Percentiles rank a stretch among this genome's conserved stretches.
phyloP scores from a whole-genome alignment of 306 rosid species.

The Dryas drummondii region DNA sequence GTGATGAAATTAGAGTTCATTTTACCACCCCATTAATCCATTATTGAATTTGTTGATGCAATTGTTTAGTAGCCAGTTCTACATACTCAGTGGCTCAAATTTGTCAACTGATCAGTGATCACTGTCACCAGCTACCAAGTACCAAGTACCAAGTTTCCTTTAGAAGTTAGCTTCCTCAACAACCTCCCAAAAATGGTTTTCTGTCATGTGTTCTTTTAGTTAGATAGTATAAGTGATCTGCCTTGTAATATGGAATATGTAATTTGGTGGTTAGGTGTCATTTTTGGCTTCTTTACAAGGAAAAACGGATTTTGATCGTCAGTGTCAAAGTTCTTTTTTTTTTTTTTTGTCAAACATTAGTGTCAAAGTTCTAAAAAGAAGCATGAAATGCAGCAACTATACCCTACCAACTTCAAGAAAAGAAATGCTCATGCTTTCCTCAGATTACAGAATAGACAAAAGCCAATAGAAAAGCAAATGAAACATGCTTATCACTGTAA shows the following conservation, averaged over 20 bases:
- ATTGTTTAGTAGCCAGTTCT: too few relatives aligned
- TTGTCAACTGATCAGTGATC: too few relatives aligned
- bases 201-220: neutral
- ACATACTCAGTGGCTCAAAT: too few relatives aligned
- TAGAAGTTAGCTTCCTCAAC: neutral
- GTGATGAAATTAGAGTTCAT: neutral
- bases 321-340: neutral
- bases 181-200: neutral
- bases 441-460: constrained; percentile 8
- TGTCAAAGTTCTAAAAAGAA: constrained; percentile 9
- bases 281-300: neutral
- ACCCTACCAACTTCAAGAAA: constrained; percentile 18
- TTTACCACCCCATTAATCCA: too few relatives aligned
- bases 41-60: too few relatives aligned
- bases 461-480: neutral
- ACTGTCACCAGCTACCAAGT: neutral
- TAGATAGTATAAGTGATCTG: neutral
- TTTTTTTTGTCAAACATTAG: neutral
- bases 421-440: constrained; percentile 13
- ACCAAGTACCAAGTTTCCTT: neutral
- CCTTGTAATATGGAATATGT: neutral
- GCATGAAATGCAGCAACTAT: constrained; percentile 19
- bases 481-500: constrained; percentile 3
- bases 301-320: constrained; percentile 8
- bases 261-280: neutral